A percentile compares a stretch with the other conserved stretches of the same genome.
Conservation (phyloP, 371 early-diverging fungal species). For the Rhizopus delemar region DNA sequence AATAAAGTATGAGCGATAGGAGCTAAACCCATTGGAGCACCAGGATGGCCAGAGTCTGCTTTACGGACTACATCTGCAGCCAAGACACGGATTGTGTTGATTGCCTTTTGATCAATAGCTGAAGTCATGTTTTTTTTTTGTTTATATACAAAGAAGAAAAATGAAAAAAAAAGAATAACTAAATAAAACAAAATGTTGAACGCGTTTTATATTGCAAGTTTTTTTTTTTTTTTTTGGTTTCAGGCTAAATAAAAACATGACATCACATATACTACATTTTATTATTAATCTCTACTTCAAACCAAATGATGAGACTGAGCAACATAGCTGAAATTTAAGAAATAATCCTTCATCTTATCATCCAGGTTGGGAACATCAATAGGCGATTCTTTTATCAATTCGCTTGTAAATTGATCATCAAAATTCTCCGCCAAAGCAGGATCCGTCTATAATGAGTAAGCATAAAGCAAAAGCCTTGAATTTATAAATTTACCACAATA, state of each 20-base stretch:
- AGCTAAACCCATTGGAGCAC: constrained; percentile 97
- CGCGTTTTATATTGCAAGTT: constrained; percentile 2
- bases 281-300: background rate
- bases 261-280: constrained; percentile 2
- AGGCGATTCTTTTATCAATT: constrained; percentile 45
- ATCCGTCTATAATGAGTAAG: constrained; percentile 33
- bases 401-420: constrained; percentile 47
- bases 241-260: constrained; percentile 2
- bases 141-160: constrained; percentile 2
- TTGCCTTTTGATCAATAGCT: constrained; percentile 30
- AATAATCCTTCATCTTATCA: constrained; percentile 41
- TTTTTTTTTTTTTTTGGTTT: constrained; percentile 4
- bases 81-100: constrained; percentile 93
- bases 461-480: background rate
- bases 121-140: constrained; percentile 17
- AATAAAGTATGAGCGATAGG: constrained; percentile 93
- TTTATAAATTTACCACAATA: constrained; percentile 50
- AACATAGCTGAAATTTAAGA: constrained; percentile 49
- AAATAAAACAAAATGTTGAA: background rate
- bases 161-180: background rate
- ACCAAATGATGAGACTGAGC: constrained; percentile 28
- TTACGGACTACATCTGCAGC: constrained; percentile 92
- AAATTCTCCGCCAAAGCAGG: constrained; percentile 53
- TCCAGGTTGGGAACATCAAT: constrained; percentile 28
- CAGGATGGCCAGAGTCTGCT: constrained; percentile 98